Base-by-base conservation (phyloP, 1,284 basidiomycete genomes). In the Sporisorium reilianum region DNA sequence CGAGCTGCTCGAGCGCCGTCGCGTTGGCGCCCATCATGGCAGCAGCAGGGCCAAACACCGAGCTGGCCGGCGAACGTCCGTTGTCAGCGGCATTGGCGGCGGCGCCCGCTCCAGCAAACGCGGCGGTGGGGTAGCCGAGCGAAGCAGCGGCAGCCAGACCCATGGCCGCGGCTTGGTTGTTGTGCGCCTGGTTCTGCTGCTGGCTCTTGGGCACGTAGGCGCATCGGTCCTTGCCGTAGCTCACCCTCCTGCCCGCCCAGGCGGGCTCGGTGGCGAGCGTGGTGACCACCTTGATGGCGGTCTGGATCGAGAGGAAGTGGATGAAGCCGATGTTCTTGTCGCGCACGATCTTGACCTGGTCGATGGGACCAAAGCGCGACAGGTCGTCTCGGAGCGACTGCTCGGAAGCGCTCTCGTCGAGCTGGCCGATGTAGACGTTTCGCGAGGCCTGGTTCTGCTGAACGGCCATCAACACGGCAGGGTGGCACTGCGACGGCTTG, bases 151-250 rank as follows among this genome's bases (percentile, higher is more conserved):
- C 80, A 4, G 82, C 82, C 50, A 84, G 61, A 32, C 82, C 82
- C 80, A 84, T 81, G 4, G 82, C 82, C 10, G 82, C 82, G 1
- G 82, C 82, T 52, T 84, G 82, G 61, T 75, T 80, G 69, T 84
- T 84, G 68, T 84, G 82, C 30, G 80, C 80, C 61, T 84, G 82
- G 45, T 82, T 84, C 63, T 84, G 81, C 61, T 84, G 82, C 61
- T 84, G 82, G 34, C 78, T 79, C 55, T 82, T 83, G 45, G 82
- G 82, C 30, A 84, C 78, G 54, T 84, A 84, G 9, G 82, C 81
- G 26, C 82, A 84, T 20, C 82, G 80, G 58, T 84, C 82, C 56
- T 83, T 84, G 56, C 82, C 82, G 52, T 80, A 84, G 64, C 79
- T 79, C 50, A 84, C 77, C 23, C 82, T 77, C 58, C 81, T 80